Evolutionary conservation across 2,329 filamentous ascomycete genomes (phyloP), one percentile per base, ranked within the genome.

Genomic region (Sarocladium kiliense): DNA sequence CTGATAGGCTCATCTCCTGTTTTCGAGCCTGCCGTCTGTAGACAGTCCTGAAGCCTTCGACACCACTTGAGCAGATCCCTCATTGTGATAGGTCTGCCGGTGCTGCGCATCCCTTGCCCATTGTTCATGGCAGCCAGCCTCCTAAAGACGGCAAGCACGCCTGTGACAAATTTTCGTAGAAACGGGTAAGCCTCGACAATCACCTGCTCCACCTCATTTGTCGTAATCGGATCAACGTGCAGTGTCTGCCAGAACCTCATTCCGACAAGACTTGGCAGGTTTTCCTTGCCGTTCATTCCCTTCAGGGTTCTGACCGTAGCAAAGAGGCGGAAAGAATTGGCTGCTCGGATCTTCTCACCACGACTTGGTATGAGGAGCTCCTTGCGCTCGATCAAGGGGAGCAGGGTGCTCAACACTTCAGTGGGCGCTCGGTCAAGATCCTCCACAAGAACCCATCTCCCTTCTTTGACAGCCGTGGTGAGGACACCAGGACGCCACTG

Each of bases 381-480:
- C n/a, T 90, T 86, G 57, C 89, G 85, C 71, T 99, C 94, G 57
- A 99, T 92, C 9, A 99, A 79, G 10, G 95, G 94, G 25, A 99
- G 77, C 26, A 99, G 81, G 14, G 92, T 91, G 67, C 93, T 96
- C 69, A 99, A 85, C 49, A 99, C 89, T 70, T 99, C 94, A 61
- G 90, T 93, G 3, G 95, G 94, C 11, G 94, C 94, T 59, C 93
- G 86, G 67, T 99, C 92, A 39, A 99, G 79, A 69, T 99, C 95
- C 70, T 99, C 95, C 57, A 99, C 95, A 60, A 99, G 78, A 6
- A 99, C 89, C 95, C 94, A 99, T 65, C 93, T 82, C 16, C 94
- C 95, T 75, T 99, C 93, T 65, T 82, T 87, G 2, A 97, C 91
- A 34, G 95, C 95, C 27, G 91, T 96, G 0, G 94, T 97, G 62